Evolutionary conservation across 768 basidiomycete species (phyloP).

Genomic region (Lactifluus hygrophoroides): DNA sequence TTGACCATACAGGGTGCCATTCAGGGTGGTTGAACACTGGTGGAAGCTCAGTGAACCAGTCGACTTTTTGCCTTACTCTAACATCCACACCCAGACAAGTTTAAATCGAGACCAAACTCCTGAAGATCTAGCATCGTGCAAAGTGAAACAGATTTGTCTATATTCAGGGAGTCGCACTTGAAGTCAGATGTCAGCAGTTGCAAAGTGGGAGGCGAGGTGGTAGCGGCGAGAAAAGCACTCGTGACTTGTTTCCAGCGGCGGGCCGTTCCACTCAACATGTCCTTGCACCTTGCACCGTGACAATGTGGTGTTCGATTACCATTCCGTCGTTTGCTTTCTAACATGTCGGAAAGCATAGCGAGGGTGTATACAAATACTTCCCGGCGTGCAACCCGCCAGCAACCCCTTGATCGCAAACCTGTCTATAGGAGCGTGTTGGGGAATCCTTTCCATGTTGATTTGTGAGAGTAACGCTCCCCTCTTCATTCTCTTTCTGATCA

Average conservation of each 20-base stretch:
- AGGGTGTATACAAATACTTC: constrained; percentile 49
- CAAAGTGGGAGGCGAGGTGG: too few relatives aligned
- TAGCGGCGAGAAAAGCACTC: too few relatives aligned
- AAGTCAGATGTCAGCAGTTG: too few relatives aligned
- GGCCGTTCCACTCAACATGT: background rate
- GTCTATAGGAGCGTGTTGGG: constrained; percentile 65
- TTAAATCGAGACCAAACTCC: background rate
- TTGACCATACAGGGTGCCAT: background rate
- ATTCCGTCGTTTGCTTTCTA: background rate
- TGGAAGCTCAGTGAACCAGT: background rate
- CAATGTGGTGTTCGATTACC: background rate
- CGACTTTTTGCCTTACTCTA: background rate
- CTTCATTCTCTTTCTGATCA: constrained; percentile 3
- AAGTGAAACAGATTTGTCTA: background rate
- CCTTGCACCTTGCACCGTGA: too few relatives aligned
- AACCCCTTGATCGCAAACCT: constrained; percentile 43
- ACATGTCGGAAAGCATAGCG: constrained; percentile 44
- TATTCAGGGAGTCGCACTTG: background rate
- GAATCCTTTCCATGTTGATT: constrained; percentile 61
- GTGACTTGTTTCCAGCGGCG: background rate
- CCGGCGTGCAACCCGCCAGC: constrained; percentile 49
- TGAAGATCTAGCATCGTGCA: background rate
- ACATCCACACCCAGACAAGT: background rate
- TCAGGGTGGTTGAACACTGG: background rate
- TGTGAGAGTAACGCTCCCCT: constrained; percentile 35